Evolutionary conservation across 164 flowering plant species (phyloP).

Genomic region (Protea cynaroides): DNA sequence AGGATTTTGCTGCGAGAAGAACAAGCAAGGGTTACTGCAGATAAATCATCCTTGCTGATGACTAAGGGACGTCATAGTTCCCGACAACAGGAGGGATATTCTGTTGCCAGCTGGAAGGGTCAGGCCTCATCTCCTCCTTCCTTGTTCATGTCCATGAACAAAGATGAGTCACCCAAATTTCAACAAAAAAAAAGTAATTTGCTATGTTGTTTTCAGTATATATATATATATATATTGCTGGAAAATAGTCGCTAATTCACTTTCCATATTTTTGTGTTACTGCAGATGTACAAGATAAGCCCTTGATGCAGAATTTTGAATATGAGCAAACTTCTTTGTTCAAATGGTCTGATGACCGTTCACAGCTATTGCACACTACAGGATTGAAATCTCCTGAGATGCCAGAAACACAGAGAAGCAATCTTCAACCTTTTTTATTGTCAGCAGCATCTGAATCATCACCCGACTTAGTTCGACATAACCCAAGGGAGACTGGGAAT

Average conservation of each 20-base stretch:
- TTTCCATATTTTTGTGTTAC: constrained; percentile 3
- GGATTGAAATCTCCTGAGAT: constrained; percentile 19
- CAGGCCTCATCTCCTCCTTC: constrained; percentile 20
- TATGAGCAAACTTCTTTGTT: constrained; percentile 24
- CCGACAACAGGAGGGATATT: constrained; percentile 20
- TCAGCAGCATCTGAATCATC: constrained; percentile 12
- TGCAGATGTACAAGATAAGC: constrained; percentile 28
- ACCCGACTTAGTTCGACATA: constrained; percentile 11
- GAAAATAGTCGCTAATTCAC: constrained; percentile 1
- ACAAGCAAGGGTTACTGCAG: constrained; percentile 17
- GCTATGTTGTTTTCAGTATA: neutral
- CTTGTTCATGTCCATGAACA: constrained; percentile 13
- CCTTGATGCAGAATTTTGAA: constrained; percentile 23
- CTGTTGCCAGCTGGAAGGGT: constrained; percentile 13
- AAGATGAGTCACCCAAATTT: constrained; percentile 21
- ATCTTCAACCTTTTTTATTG: constrained; percentile 12
- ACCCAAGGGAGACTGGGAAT: constrained; percentile 11
- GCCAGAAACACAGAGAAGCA: constrained; percentile 13
- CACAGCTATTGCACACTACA: constrained; percentile 19
- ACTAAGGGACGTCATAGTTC: constrained; percentile 21
- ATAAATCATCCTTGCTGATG: constrained; percentile 22
- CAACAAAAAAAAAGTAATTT: constrained; percentile 12
- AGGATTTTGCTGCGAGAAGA: constrained; percentile 52
- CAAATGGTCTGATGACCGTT: constrained; percentile 25
- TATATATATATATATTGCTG: neutral